phyloP scores from a whole-genome alignment of 129 eudicot species.

The Ambrosia trifida region DNA sequence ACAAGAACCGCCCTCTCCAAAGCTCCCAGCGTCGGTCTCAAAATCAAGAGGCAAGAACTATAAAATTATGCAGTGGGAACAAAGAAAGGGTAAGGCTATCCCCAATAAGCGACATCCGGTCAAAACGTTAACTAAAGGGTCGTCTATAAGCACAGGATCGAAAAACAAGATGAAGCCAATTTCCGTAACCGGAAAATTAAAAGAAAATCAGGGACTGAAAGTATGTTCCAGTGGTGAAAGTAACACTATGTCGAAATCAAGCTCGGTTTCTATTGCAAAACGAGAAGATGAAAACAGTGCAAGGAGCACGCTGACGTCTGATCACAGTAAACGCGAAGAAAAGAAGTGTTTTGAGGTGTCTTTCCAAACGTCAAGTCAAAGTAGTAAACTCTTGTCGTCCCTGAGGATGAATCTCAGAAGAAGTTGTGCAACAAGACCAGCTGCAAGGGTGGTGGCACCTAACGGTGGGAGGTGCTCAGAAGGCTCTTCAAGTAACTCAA shows the following conservation, averaged over 20 bases:
- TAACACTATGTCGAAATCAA: constrained; percentile 22
- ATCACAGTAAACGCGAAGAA: constrained; percentile 25
- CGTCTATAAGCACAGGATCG: constrained; percentile 28
- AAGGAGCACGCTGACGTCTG: constrained; percentile 46
- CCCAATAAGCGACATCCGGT: constrained; percentile 38
- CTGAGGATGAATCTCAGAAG: constrained; percentile 46
- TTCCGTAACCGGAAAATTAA: constrained; percentile 1
- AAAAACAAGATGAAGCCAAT: constrained; percentile 14
- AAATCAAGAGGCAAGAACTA: constrained; percentile 58
- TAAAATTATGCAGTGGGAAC: constrained; percentile 43
- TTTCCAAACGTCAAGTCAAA: constrained; percentile 30
- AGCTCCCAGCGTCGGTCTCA: constrained; percentile 62
- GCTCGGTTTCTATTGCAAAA: constrained; percentile 29
- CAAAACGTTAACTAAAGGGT: constrained; percentile 32
- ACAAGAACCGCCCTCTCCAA: constrained; percentile 52
- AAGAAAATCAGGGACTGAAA: constrained; percentile 14
- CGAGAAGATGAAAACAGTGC: constrained; percentile 30
- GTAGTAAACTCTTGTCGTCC: constrained; percentile 40
- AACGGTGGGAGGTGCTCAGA: constrained; percentile 41
- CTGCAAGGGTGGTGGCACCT: constrained; percentile 41
- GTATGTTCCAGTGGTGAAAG: constrained; percentile 34
- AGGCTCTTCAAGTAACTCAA: constrained; percentile 56
- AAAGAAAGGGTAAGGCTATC: constrained; percentile 19
- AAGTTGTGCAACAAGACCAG: constrained; percentile 63
- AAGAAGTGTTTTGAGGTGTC: constrained; percentile 35